Conservation (phyloP, 768 basidiomycete species). For the Solioccasus polychromus region DNA sequence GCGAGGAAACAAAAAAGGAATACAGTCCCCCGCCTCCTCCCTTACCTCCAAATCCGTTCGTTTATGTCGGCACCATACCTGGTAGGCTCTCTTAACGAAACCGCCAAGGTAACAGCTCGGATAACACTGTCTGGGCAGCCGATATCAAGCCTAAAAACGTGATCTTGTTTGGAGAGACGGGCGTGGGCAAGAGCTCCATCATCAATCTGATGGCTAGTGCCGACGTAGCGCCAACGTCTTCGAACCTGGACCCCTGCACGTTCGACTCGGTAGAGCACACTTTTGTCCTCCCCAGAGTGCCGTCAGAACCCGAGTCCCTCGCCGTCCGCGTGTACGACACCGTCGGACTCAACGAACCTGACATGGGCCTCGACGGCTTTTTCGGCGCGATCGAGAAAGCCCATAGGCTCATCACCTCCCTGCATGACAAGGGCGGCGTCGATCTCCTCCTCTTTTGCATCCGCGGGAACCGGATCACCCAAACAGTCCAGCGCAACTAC, state of each 20-base stretch:
- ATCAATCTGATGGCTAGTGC: constrained; percentile 7
- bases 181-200: constrained; percentile 9
- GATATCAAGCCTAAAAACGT: not conserved
- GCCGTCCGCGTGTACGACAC: constrained; percentile 6
- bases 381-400: constrained; percentile 12
- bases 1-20: not conserved
- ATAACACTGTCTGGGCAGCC: not conserved
- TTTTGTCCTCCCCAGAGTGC: not conserved
- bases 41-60: not conserved
- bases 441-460: constrained; percentile 18
- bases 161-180: constrained; percentile 10
- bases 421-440: constrained; percentile 6
- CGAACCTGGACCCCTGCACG: not conserved
- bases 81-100: not conserved
- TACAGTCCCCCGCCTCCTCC: too few species aligned
- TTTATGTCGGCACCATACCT: not conserved
- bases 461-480: constrained; percentile 3
- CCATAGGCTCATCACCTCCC: not conserved
- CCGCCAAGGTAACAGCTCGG: not conserved
- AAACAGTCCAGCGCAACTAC: constrained; percentile 7
- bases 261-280: not conserved
- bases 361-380: constrained; percentile 1
- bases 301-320: too few species aligned
- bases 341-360: constrained; percentile 8
- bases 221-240: not conserved